A percentile compares a stretch with the other conserved stretches of the same genome.
These are phyloP conservation scores for Cutaneotrichosporon daszewskae DNA, from an alignment of 1,284 basidiomycete species.

Conservation along the genomic window DNA sequence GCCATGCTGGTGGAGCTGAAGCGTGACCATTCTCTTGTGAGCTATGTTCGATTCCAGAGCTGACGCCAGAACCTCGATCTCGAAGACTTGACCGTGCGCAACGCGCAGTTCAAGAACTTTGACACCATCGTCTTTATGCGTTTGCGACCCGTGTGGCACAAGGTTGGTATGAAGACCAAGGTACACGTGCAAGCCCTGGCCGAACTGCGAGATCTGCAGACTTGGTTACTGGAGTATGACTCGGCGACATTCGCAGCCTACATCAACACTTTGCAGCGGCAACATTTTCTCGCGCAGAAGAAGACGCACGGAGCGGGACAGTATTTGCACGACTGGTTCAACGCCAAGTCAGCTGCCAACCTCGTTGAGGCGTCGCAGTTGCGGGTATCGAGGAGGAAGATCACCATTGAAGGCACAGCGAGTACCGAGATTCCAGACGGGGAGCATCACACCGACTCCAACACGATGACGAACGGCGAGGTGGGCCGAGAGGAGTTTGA, in stretches of 20 bases:
- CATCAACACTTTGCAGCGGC: constrained; percentile 68
- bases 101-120: constrained; percentile 90
- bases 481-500: constrained; percentile 22
- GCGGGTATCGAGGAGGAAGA: constrained; percentile 25
- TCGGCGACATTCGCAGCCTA: constrained; percentile 85
- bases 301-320: constrained; percentile 34
- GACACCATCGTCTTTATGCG: constrained; percentile 83
- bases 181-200: constrained; percentile 85
- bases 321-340: constrained; percentile 45
- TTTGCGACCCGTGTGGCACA: constrained; percentile 93
- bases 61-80: constrained; percentile 66
- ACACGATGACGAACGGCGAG: constrained; percentile 21
- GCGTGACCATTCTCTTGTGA: constrained; percentile 73
- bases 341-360: constrained; percentile 67
- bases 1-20: constrained; percentile 86
- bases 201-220: constrained; percentile 74
- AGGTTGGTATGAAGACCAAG: constrained; percentile 85
- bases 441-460: constrained; percentile 5
- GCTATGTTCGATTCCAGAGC: constrained; percentile 17
- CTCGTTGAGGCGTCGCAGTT: constrained; percentile 59
- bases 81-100: constrained; percentile 88
- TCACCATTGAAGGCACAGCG: constrained; percentile 56
- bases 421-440: constrained; percentile 57
- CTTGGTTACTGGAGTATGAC: constrained; percentile 88
- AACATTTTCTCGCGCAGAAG: constrained; percentile 40